These are phyloP conservation scores for Beauveria brongniartii DNA, from an alignment of 2,329 filamentous ascomycete genomes.

Conservation along the genomic window DNA sequence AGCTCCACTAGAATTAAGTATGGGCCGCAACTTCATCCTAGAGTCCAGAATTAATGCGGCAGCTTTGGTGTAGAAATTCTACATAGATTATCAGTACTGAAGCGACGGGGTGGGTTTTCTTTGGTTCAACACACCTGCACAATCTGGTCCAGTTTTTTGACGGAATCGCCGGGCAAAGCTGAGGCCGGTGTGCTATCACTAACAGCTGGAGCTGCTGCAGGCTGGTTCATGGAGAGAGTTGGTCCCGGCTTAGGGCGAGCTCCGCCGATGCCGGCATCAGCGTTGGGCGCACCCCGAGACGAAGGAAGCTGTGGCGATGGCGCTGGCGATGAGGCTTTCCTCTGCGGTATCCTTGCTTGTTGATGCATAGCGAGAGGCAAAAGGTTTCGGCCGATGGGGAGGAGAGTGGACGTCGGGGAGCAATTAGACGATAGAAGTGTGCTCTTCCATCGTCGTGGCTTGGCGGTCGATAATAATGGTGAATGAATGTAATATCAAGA, in stretches of 20 bases:
- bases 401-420: background rate
- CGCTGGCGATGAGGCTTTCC: slow-evolving; percentile 60
- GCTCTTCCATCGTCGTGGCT: slow-evolving; percentile 9
- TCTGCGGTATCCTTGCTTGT: slow-evolving; percentile 68
- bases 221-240: slow-evolving; percentile 32
- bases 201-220: slow-evolving; percentile 37
- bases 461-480: background rate
- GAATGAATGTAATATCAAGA: background rate
- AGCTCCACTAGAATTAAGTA: slow-evolving; percentile 28
- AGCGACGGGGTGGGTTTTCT: background rate
- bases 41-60: slow-evolving; percentile 78
- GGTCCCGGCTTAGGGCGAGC: slow-evolving; percentile 35
- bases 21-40: slow-evolving; percentile 60
- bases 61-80: slow-evolving; percentile 91
- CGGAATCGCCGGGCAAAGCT: slow-evolving; percentile 55
- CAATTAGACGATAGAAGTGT: background rate
- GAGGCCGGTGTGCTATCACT: slow-evolving; percentile 33
- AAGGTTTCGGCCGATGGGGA: background rate
- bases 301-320: slow-evolving; percentile 65
- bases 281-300: slow-evolving; percentile 22
- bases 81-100: background rate
- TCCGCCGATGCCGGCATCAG: slow-evolving; percentile 20
- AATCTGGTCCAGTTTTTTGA: slow-evolving; percentile 84
- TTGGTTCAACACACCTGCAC: slow-evolving; percentile 56
- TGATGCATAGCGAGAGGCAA: slow-evolving; percentile 63